Evolutionary conservation across 129 eudicot species (phyloP), one percentile per base, ranked within the genome.

Genomic region (Lonicera japonica): DNA sequence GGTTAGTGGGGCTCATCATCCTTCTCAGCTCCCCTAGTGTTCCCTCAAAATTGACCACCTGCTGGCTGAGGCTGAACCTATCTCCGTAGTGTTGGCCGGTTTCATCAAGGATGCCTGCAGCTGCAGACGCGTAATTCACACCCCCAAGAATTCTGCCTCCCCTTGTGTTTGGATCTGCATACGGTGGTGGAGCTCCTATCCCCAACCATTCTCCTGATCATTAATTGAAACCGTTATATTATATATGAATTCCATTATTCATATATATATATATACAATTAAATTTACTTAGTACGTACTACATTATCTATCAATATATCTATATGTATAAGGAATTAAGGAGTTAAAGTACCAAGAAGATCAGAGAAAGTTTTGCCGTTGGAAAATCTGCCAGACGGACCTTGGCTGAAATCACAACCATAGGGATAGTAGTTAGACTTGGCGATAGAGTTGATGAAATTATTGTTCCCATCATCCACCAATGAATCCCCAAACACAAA

Each of bases 71-170:
- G 46, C 80, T 54, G 74, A 48, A 85, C 11, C 99, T 70, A 52
- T 88, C 83, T 58, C 96, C 92, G 56, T 83, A 94, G 77, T 94
- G 84, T 72, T 65, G 83, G 64, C 96, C 99, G 45, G 83, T 80
- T 72, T 85, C 95, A 56, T 85, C 96, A 11, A 94, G 69, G 71
- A 94, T 94, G 58, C 99, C 99, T 16, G 78, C 89, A 39, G 87
- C 95, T 25, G 96, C 96, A 7, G 96, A 94, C 50, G 99, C 99
- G 70, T 88, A 94, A 52, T 85, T 94, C 36, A 94, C 89, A 54
- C 99, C 99, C n/a, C 81, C 73, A 8, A 77, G 56, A 25, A 88
- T 70, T 72, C 77, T 74, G 17, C 76, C 52, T 14, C 96, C 99
- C 0, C 70, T 34, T 0, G 92, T 76, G 24, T 54, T 9, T 0